phyloP scores from a whole-genome alignment of 2,329 filamentous ascomycete species.

The Scedosporium boydii region DNA sequence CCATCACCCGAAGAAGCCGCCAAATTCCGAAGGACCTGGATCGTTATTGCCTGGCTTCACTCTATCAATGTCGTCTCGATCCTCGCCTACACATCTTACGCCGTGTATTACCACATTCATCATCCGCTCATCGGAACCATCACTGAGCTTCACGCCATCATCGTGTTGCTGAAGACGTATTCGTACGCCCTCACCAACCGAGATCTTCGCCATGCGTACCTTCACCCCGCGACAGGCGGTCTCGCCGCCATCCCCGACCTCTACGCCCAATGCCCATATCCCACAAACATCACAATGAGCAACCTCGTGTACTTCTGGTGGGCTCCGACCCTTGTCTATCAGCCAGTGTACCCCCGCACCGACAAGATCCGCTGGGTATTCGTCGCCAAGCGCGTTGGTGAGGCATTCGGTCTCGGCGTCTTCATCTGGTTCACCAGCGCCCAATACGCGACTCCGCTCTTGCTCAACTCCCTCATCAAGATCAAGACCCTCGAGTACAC shows the following conservation, averaged over 20 bases:
- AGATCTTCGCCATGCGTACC: conserved; percentile 81
- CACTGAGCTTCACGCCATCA: conserved; percentile 82
- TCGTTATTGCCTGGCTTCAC: conserved; percentile 69
- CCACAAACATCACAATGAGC: conserved; percentile 75
- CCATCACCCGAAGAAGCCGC: conserved; percentile 49
- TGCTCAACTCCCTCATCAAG: conserved; percentile 83
- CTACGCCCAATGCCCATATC: conserved; percentile 79
- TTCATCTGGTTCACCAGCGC: conserved; percentile 94
- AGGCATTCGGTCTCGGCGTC: conserved; percentile 67
- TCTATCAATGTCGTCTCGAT: conserved; percentile 75
- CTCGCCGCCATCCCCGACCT: conserved; percentile 67
- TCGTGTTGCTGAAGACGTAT: conserved; percentile 92
- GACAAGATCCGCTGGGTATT: conserved; percentile 77
- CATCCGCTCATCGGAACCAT: conserved; percentile 90
- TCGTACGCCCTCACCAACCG: conserved; percentile 96
- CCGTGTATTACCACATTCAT: conserved; percentile 85
- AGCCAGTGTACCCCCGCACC: conserved; percentile 89
- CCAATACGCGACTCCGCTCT: conserved; percentile 84
- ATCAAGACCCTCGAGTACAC: conserved; percentile 71
- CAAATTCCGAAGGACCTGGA: conserved; percentile 69
- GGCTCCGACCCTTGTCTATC: conserved; percentile 92
- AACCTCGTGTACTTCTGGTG: conserved; percentile 97
- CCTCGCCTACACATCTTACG: conserved; percentile 68
- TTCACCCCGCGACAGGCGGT: conserved; percentile 62
- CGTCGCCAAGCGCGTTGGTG: conserved; percentile 70